phyloP scores from a whole-genome alignment of 2,329 filamentous ascomycete genomes.

The Metarhizium humberi region DNA sequence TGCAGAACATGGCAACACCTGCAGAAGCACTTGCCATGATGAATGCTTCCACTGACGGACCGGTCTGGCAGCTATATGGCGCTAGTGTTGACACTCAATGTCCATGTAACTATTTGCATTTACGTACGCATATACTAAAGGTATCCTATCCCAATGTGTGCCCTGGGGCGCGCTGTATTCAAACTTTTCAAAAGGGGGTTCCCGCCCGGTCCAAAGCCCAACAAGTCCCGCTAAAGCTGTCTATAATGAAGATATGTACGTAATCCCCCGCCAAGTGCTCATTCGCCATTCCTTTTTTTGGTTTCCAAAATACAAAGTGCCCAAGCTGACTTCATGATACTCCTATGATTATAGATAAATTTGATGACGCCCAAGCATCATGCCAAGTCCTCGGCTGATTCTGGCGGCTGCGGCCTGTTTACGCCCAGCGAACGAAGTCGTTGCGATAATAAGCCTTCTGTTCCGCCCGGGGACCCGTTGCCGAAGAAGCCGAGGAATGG shows the following conservation, averaged over 20 bases:
- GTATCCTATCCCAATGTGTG: background rate
- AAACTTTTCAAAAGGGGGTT: too few species aligned
- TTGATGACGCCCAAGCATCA: background rate
- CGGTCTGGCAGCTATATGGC: background rate
- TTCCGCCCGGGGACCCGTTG: conserved; percentile 25
- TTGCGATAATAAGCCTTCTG: conserved; percentile 60
- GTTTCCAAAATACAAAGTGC: background rate
- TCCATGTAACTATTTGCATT: too few species aligned
- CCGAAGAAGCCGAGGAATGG: conserved; percentile 28
- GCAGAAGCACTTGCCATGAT: too few species aligned
- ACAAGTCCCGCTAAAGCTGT: too few species aligned
- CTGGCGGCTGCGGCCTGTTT: conserved; percentile 14
- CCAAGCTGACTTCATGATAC: background rate
- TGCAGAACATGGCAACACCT: background rate
- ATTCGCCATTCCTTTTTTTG: background rate
- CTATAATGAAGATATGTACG: too few species aligned
- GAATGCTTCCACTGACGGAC: too few species aligned
- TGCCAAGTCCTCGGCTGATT: conserved; percentile 5
- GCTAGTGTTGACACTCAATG: background rate
- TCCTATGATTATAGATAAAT: background rate
- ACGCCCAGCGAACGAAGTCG: conserved; percentile 55
- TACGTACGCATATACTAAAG: background rate
- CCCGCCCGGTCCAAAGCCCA: too few species aligned
- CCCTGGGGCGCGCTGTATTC: too few species aligned
- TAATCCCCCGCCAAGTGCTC: too few species aligned